phyloP scores from a whole-genome alignment of 176 grass and related monocot species.

The Triticum aestivum region DNA sequence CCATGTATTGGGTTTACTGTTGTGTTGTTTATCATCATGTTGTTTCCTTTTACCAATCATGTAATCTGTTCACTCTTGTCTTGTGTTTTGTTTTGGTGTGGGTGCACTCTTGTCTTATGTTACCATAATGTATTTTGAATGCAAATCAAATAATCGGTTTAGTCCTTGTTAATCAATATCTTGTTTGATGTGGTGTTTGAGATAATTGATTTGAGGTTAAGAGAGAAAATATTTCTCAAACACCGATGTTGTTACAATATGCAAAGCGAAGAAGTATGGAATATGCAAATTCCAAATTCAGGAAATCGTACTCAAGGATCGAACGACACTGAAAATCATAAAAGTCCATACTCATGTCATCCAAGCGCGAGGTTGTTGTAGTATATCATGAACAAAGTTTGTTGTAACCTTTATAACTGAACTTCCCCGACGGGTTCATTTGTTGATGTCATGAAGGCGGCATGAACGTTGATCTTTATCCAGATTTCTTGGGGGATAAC shows the following conservation, averaged over 20 bases:
- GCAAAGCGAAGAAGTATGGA: neutral
- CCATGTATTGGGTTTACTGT: neutral
- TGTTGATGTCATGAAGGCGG: neutral
- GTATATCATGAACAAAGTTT: neutral
- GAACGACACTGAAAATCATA: neutral
- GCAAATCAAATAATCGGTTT: too few relatives aligned
- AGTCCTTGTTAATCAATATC: neutral
- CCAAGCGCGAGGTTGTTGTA: neutral
- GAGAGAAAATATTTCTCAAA: neutral
- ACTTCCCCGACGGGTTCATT: neutral
- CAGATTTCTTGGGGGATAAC: too few relatives aligned
- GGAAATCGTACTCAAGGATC: neutral
- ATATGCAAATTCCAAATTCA: neutral
- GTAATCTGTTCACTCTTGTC: neutral
- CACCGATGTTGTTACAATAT: neutral
- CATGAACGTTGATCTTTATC: neutral
- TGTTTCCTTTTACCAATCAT: neutral
- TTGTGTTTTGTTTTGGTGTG: too few relatives aligned
- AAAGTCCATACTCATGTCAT: neutral
- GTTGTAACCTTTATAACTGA: neutral
- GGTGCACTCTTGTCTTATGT: neutral
- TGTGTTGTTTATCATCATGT: neutral
- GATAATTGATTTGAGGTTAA: neutral
- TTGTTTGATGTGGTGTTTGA: neutral
- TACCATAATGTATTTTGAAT: neutral